Evolutionary conservation across 1,139 yeast genomes (phyloP), one percentile per base, ranked within the genome.

Genomic region (Hemisphaericaspora lyxosophila): DNA sequence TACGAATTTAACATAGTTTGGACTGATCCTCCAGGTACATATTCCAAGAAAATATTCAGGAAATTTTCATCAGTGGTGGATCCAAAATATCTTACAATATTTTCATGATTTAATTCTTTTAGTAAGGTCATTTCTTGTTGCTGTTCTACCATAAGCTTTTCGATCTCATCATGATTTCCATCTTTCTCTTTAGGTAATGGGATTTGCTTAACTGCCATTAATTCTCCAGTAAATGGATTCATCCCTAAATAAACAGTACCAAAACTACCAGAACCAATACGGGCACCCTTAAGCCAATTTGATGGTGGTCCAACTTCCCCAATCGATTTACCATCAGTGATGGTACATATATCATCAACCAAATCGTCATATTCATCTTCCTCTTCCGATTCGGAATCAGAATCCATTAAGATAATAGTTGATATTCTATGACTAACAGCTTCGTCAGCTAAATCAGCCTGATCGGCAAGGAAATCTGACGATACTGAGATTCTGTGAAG

Each of bases 121-220:
- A 92, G 64, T 31, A 92, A 61, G 34, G 73, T 69, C 83, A 90
- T 87, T 62, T 92, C 98, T 49, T 87, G 83, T 51, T 85, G 86
- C 1, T 96, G 95, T 44, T 85, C 94, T 17, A 85, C 77, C 85
- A 90, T 84, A 5, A 63, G 69, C 58, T 55, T 70, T 62, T 67
- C 84, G 69, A 54, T 72, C 43, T 67, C 75, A 54, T 54, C 60
- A 48, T 51, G 60, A 9, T 41, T 41, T 22, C 53, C 52, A 40
- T 54, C 67, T 42, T 65, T 74, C 23, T 38, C 40, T 38, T 59
- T 64, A 1, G 86, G 83, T 15, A 89, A 59, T 31, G 84, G 84
- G 0, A 92, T 96, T 57, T 90, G 97, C 54, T 92, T 92, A 11
- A 92, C 96, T 0, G 97, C 98, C 96, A 92, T 88, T 39, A 92